phyloP scores from a whole-genome alignment of 495 filamentous ascomycete genomes.

The Penicillium herquei region DNA sequence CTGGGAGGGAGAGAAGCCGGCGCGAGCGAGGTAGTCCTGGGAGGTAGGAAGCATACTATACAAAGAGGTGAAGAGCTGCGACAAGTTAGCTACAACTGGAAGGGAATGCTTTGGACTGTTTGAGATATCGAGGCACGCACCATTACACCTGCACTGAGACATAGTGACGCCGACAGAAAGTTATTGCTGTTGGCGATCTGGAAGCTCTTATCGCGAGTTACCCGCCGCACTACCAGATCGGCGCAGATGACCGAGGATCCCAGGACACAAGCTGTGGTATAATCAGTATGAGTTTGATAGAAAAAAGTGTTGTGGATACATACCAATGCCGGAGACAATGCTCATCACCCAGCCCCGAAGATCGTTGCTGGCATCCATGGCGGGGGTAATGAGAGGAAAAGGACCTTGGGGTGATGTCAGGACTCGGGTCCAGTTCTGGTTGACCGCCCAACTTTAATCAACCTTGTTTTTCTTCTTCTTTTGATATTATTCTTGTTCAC shows the following conservation, averaged over 20 bases:
- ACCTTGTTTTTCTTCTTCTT: background rate
- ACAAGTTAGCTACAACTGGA: background rate
- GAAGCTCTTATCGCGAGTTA: slow-evolving; percentile 74
- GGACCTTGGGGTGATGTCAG: background rate
- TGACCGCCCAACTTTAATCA: background rate
- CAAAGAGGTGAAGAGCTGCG: slow-evolving; percentile 85
- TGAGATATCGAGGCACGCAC: slow-evolving; percentile 44
- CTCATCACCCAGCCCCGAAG: slow-evolving; percentile 92
- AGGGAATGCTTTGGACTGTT: background rate
- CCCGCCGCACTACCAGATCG: slow-evolving; percentile 68
- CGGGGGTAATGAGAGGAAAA: slow-evolving; percentile 9
- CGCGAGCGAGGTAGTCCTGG: slow-evolving; percentile 67
- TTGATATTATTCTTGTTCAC: background rate
- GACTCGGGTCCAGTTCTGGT: background rate
- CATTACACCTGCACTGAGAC: slow-evolving; percentile 97
- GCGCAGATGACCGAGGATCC: slow-evolving; percentile 85
- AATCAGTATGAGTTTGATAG: background rate
- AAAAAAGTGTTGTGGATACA: slow-evolving; percentile 27
- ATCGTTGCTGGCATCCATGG: slow-evolving; percentile 72
- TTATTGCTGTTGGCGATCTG: slow-evolving; percentile 83
- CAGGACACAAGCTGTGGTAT: slow-evolving; percentile 64
- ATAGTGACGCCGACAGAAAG: slow-evolving; percentile 85
- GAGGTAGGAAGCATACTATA: slow-evolving; percentile 93
- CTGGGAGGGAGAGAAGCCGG: slow-evolving; percentile 59
- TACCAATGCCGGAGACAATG: slow-evolving; percentile 76